A percentile compares a stretch with the other conserved stretches of the same genome.
phyloP scores from a whole-genome alignment of 2,329 filamentous ascomycete genomes.

The Beauveria asiatica region DNA sequence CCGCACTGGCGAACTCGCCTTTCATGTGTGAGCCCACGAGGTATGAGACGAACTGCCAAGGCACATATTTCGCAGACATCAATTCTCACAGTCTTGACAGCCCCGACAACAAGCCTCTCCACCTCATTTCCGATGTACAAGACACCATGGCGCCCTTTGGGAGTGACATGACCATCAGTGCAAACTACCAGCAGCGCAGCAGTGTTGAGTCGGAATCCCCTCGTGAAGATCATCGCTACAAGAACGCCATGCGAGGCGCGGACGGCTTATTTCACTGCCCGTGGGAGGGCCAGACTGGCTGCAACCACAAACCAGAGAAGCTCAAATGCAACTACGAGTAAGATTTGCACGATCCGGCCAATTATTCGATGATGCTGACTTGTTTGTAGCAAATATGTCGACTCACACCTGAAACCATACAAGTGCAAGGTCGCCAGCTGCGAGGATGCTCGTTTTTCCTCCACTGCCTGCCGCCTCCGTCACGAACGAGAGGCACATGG shows the following conservation, averaged over 20 bases:
- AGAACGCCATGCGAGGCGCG: constrained; percentile 49
- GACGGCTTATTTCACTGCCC: constrained; percentile 94
- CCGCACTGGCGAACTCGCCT: constrained; percentile 7
- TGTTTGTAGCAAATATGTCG: constrained; percentile 78
- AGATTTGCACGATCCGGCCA: constrained; percentile 28
- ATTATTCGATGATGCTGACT: constrained; percentile 17
- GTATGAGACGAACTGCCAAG: neutral
- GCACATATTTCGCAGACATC: neutral
- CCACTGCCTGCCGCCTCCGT: constrained; percentile 86
- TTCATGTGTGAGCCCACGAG: constrained; percentile 2
- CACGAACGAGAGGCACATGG: constrained; percentile 95
- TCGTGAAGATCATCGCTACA: constrained; percentile 49
- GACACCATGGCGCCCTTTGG: neutral
- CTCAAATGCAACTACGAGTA: constrained; percentile 99
- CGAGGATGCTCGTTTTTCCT: constrained; percentile 83
- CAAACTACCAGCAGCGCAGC: constrained; percentile 6
- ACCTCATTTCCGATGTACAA: constrained; percentile 1
- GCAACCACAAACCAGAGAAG: constrained; percentile 87
- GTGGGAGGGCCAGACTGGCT: constrained; percentile 61
- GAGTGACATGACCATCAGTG: neutral
- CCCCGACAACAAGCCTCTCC: neutral
- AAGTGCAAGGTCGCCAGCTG: constrained; percentile 82
- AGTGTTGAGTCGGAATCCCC: constrained; percentile 12
- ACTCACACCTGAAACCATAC: constrained; percentile 94
- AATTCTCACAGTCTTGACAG: constrained; percentile 6